These are phyloP conservation scores for Neurospora sp. DNA, from an alignment of 495 filamentous ascomycete genomes.

Conservation along the genomic window DNA sequence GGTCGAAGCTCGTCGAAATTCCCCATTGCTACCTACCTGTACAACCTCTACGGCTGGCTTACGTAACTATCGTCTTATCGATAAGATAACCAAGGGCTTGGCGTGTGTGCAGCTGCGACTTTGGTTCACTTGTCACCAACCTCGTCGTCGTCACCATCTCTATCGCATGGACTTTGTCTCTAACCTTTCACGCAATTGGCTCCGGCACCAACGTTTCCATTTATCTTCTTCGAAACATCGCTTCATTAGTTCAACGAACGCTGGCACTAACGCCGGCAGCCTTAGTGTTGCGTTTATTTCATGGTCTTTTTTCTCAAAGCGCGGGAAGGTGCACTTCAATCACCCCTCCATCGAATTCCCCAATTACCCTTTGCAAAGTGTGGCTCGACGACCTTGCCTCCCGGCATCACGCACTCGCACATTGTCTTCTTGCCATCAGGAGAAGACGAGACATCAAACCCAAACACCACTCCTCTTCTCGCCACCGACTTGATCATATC, in stretches of 20 bases:
- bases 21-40: background rate
- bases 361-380: constrained; percentile 40
- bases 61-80: background rate
- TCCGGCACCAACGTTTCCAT: background rate
- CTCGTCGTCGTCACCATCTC: background rate
- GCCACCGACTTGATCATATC: constrained; percentile 35
- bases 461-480: constrained; percentile 37
- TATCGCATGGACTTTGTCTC: background rate
- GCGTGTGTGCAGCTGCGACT: background rate
- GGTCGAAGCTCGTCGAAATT: background rate
- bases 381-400: constrained; percentile 31
- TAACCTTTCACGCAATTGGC: background rate
- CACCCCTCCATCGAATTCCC: constrained; percentile 34
- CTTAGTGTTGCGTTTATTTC: too few relatives aligned
- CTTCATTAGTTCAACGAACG: too few relatives aligned
- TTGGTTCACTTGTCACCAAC: background rate
- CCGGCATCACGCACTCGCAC: constrained; percentile 25
- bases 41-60: background rate
- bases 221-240: too few relatives aligned
- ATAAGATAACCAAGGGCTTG: background rate
- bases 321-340: too few relatives aligned
- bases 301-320: too few relatives aligned
- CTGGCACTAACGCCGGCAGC: too few relatives aligned
- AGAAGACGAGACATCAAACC: constrained; percentile 12
- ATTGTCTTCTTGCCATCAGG: background rate